Conservation (phyloP, 257 asterid species). For the Cruciata laevipes region DNA sequence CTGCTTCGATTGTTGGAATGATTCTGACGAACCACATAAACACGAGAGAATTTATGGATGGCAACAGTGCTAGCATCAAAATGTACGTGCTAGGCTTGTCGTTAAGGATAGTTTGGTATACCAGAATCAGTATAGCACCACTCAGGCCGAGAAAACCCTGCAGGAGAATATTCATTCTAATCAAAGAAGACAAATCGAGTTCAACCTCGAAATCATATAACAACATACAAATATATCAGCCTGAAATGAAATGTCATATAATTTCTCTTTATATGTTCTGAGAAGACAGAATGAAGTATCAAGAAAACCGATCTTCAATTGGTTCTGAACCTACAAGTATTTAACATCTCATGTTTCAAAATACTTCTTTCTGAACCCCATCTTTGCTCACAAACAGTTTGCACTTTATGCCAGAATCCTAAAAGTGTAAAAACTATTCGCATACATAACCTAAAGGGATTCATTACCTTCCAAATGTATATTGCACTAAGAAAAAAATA, state of each 20-base stretch:
- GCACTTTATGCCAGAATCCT: not conserved
- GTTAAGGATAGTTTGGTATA: constrained; percentile 55
- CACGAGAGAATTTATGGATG: constrained; percentile 51
- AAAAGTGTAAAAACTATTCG: not conserved
- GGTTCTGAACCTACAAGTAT: not conserved
- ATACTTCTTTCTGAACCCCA: not conserved
- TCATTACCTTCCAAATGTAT: not conserved
- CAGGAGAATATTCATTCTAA: constrained; percentile 7
- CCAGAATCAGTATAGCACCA: constrained; percentile 83
- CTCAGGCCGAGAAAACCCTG: constrained; percentile 97
- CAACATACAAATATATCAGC: too few relatives aligned
- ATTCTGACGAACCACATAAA: constrained; percentile 69
- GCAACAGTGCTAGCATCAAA: constrained; percentile 65
- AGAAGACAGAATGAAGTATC: not conserved
- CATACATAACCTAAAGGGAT: not conserved
- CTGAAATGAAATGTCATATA: not conserved
- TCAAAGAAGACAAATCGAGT: not conserved
- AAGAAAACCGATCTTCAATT: not conserved
- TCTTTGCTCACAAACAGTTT: not conserved
- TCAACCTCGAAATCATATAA: not conserved
- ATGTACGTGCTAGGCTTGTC: constrained; percentile 56
- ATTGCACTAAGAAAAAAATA: not conserved
- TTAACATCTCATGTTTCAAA: not conserved
- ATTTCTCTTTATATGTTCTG: not conserved
- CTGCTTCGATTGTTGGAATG: constrained; percentile 43